These are phyloP conservation scores for Debaryomycetaceae sp. DNA, from an alignment of 1,139 yeast genomes.

Conservation along the genomic window DNA sequence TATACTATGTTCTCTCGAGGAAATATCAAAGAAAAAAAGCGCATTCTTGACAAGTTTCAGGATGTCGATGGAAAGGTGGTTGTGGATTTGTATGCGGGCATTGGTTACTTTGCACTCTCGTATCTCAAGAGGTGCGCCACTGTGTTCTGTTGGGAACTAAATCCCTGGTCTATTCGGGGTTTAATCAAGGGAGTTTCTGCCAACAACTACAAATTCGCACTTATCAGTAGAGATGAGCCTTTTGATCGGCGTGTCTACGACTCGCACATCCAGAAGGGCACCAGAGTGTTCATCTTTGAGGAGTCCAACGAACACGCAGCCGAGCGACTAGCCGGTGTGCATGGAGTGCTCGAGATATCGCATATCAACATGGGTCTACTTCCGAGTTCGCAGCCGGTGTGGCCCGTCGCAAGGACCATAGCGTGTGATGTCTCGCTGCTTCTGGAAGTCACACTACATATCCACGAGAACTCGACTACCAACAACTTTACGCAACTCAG, in stretches of 20 bases:
- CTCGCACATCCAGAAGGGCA: constrained; percentile 9
- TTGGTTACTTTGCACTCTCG: constrained; percentile 78
- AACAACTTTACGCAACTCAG: constrained; percentile 37
- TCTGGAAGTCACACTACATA: constrained; percentile 44
- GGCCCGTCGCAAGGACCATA: constrained; percentile 45
- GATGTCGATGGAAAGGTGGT: constrained; percentile 40
- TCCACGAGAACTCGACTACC: constrained; percentile 71
- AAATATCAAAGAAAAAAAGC: constrained; percentile 73
- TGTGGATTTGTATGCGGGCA: constrained; percentile 77
- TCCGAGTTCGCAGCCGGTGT: constrained; percentile 64
- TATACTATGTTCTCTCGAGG: constrained; percentile 92
- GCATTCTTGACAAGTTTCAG: constrained; percentile 47
- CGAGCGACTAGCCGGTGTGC: constrained; percentile 33
- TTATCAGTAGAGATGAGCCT: constrained; percentile 26
- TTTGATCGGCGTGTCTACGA: constrained; percentile 18
- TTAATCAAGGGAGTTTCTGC: constrained; percentile 50
- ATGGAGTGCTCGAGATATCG: constrained; percentile 26
- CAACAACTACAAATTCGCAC: constrained; percentile 40
- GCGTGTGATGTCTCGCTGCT: constrained; percentile 10
- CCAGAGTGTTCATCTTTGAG: constrained; percentile 42
- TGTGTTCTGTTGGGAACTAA: constrained; percentile 78
- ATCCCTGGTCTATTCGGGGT: constrained; percentile 83
- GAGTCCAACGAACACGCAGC: constrained; percentile 59
- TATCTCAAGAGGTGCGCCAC: constrained; percentile 57
- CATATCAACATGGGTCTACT: constrained; percentile 78